phyloP scores from a whole-genome alignment of 345 rosid species.

The Hirschfeldia incana region DNA sequence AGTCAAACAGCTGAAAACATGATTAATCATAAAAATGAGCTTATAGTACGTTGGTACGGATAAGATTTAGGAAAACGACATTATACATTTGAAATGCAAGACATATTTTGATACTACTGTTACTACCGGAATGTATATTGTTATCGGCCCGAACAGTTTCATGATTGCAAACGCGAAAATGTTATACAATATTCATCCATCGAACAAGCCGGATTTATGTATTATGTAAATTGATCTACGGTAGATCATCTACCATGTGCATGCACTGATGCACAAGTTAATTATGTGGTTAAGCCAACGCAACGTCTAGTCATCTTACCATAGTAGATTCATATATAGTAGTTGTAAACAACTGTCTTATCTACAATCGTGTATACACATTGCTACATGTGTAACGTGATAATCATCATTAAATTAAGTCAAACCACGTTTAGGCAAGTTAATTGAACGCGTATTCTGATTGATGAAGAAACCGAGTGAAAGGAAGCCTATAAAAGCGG shows the following conservation, averaged over 20 bases:
- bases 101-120: not conserved
- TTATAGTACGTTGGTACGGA: not conserved
- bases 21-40: not conserved
- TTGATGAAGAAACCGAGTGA: not conserved
- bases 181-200: not conserved
- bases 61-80: not conserved
- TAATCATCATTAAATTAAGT: not conserved
- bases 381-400: conserved; percentile 1
- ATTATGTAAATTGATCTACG: not conserved
- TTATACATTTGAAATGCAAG: not conserved
- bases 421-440: not conserved
- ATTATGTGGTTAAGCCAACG: not conserved
- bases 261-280: conserved; percentile 3
- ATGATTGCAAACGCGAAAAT: conserved; percentile 11
- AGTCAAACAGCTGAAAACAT: not conserved
- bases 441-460: not conserved
- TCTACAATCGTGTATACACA: not conserved
- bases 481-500: conserved; percentile 30
- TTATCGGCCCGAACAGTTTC: not conserved
- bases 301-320: conserved; percentile 28
- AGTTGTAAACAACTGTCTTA: not conserved
- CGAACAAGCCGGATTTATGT: not conserved
- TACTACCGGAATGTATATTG: not conserved
- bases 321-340: not conserved
- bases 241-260: conserved; percentile 13